A percentile compares a stretch with the other conserved stretches of the same genome.
Conservation (phyloP, 2,329 filamentous ascomycete species). For the Sporothrix brasiliensis region DNA sequence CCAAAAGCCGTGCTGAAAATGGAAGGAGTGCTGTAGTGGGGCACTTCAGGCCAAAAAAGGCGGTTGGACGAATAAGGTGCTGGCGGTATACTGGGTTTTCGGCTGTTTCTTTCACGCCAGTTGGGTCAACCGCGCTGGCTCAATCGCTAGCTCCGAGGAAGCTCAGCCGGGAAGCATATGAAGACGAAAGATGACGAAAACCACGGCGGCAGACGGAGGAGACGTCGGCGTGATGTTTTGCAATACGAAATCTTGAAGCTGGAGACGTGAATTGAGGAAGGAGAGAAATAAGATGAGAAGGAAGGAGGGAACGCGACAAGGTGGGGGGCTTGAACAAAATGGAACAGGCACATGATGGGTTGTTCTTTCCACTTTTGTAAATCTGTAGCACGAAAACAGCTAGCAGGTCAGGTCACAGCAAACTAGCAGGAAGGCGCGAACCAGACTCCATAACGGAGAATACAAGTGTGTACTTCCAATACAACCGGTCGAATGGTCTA, state of each 20-base stretch:
- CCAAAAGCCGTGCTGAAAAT: constrained; percentile 26
- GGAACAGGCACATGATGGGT: constrained; percentile 25
- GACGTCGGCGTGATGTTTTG: neutral
- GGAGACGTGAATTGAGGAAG: constrained; percentile 24
- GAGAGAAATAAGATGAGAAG: constrained; percentile 23
- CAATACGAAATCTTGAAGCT: neutral
- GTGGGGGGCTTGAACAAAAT: constrained; percentile 3
- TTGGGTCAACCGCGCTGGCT: neutral
- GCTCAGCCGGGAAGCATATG: constrained; percentile 6
- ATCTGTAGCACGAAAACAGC: neutral
- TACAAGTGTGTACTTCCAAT: neutral
- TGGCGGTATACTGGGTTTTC: neutral
- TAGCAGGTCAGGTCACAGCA: neutral
- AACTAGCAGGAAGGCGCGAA: neutral
- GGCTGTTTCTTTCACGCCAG: neutral
- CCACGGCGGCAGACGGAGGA: neutral
- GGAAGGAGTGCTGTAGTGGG: constrained; percentile 15
- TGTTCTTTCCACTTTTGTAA: neutral
- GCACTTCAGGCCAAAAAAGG: neutral
- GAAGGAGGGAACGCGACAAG: neutral
- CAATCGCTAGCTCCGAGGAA: neutral
- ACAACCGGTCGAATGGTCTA: constrained; percentile 33
- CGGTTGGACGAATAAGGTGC: constrained; percentile 21
- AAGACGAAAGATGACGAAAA: neutral
- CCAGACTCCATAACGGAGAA: neutral